phyloP scores from a whole-genome alignment of 2,329 filamentous ascomycete species.

The Alternaria angustiovoidea region DNA sequence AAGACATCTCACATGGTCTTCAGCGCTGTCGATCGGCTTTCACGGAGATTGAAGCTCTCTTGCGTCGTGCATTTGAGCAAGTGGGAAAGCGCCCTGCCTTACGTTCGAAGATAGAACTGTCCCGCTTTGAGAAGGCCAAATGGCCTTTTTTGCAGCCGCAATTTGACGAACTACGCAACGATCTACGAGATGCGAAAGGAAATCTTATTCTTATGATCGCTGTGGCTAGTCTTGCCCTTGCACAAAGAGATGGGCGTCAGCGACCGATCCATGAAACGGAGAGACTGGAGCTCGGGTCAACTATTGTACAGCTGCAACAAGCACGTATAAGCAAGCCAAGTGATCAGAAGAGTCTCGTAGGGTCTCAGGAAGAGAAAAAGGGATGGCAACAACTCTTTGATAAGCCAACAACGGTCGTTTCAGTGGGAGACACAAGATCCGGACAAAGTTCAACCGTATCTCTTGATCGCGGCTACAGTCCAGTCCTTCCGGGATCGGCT shows the following conservation, averaged over 20 bases:
- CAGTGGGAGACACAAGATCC: too few relatives aligned
- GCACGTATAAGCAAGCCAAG: background rate
- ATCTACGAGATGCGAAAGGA: slow-evolving; percentile 11
- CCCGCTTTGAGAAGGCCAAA: slow-evolving; percentile 10
- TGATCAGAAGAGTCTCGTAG: too few relatives aligned
- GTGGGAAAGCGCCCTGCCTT: background rate
- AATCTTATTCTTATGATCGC: slow-evolving; percentile 17
- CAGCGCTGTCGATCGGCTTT: background rate
- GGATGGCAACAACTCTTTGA: too few relatives aligned
- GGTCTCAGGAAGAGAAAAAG: too few relatives aligned
- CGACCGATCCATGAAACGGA: background rate
- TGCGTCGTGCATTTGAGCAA: background rate
- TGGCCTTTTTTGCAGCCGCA: slow-evolving; percentile 20
- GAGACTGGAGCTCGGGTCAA: background rate
- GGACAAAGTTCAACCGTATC: too few relatives aligned
- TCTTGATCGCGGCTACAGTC: too few relatives aligned
- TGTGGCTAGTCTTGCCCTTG: slow-evolving; percentile 10
- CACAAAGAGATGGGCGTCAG: background rate
- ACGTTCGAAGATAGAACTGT: background rate
- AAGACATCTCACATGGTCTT: background rate
- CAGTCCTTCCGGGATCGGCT: too few relatives aligned
- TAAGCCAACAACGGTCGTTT: too few relatives aligned
- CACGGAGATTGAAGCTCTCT: background rate
- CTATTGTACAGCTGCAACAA: background rate
- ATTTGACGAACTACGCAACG: slow-evolving; percentile 12